phyloP scores from a whole-genome alignment of 139 green algal genomes.

The Chlorella vulgaris region DNA sequence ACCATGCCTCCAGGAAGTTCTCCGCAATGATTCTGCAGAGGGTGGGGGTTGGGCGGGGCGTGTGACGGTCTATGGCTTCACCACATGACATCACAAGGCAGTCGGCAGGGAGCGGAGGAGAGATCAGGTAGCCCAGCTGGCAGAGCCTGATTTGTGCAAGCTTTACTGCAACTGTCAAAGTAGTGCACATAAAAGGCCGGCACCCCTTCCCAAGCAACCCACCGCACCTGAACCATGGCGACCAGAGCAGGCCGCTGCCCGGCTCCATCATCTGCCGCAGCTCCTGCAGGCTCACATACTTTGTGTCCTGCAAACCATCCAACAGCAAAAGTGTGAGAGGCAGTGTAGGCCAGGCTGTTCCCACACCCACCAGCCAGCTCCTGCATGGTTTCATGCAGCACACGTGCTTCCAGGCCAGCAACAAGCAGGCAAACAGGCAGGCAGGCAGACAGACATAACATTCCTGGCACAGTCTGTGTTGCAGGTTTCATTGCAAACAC shows the following conservation, averaged over 20 bases:
- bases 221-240: slow-evolving; percentile 87
- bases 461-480: too few species aligned
- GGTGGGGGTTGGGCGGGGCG: too few species aligned
- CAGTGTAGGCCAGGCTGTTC: neutral
- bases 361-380: neutral
- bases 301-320: slow-evolving; percentile 10
- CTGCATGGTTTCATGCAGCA: neutral
- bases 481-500: too few species aligned
- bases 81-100: too few species aligned
- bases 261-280: slow-evolving; percentile 81
- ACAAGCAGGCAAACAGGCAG: neutral
- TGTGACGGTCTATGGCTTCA: too few species aligned
- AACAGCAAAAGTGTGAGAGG: neutral
- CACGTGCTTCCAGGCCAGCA: neutral
- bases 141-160: too few species aligned
- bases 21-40: slow-evolving; percentile 79
- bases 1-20: slow-evolving; percentile 88
- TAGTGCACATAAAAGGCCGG: neutral
- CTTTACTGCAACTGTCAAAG: too few species aligned
- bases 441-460: too few species aligned
- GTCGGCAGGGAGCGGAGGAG: neutral
- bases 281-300: slow-evolving; percentile 69
- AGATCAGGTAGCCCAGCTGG: neutral
- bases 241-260: slow-evolving; percentile 72
- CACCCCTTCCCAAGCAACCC: neutral